These are phyloP conservation scores for Patellaria atrata DNA, from an alignment of 495 filamentous ascomycete genomes.

Conservation along the genomic window DNA sequence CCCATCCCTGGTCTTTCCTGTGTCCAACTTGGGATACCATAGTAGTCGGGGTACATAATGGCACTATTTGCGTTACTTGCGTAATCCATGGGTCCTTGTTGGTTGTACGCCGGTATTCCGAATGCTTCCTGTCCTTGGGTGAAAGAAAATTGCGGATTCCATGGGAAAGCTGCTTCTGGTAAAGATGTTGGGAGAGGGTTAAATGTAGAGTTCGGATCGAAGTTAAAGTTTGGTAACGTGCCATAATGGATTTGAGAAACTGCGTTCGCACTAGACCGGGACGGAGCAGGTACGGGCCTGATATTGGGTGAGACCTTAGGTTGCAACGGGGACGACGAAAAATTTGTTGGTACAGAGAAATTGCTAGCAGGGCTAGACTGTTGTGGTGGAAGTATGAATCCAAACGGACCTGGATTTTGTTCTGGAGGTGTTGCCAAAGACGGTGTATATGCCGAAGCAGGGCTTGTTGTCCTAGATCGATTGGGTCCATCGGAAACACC, in stretches of 20 bases:
- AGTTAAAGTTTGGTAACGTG: constrained; percentile 11
- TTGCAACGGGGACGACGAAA: constrained; percentile 1
- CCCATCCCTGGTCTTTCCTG: constrained; percentile 17
- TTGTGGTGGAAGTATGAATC: constrained; percentile 20
- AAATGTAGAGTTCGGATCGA: constrained; percentile 20
- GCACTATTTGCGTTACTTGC: background rate
- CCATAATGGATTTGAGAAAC: constrained; percentile 9
- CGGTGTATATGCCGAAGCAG: constrained; percentile 22
- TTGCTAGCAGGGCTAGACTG: constrained; percentile 8
- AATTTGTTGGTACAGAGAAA: constrained; percentile 4
- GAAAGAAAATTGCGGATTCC: constrained; percentile 18
- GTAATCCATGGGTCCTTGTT: background rate
- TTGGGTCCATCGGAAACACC: constrained; percentile 18
- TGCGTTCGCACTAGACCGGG: constrained; percentile 8
- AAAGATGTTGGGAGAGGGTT: constrained; percentile 23
- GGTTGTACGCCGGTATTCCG: background rate
- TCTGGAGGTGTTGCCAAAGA: constrained; percentile 21
- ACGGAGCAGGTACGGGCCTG: too few relatives aligned
- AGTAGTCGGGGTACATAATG: too few relatives aligned
- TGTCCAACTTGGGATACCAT: constrained; percentile 17
- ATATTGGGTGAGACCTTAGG: background rate
- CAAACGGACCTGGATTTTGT: constrained; percentile 17
- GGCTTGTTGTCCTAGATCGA: constrained; percentile 23
- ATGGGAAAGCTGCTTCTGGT: too few relatives aligned
- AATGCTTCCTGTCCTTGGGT: too few relatives aligned